Conservation (phyloP, 2,329 filamentous ascomycete genomes). For the Ceratocystis alfenasii region DNA sequence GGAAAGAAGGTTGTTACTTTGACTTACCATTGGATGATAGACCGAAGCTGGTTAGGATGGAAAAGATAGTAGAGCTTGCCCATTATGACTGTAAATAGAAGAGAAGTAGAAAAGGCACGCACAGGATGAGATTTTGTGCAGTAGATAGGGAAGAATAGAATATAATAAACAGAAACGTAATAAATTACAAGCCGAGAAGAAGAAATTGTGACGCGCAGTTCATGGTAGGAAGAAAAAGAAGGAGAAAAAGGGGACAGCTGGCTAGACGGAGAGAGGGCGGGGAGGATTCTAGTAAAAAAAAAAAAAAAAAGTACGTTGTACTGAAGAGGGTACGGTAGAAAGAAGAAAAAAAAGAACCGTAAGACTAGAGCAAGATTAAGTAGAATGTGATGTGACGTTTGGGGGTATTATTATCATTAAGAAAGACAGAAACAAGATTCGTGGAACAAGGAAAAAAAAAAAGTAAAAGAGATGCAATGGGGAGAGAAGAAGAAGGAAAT, state of each 20-base stretch:
- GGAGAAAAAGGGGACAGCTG: slow-evolving; percentile 11
- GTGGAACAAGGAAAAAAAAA: slow-evolving; percentile 1
- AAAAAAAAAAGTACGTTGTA: background rate
- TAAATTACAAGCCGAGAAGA: background rate
- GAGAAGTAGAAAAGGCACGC: slow-evolving; percentile 3
- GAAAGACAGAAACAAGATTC: background rate
- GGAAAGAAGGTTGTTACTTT: background rate
- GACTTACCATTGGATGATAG: slow-evolving; percentile 76
- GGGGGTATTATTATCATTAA: background rate
- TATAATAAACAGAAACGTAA: background rate
- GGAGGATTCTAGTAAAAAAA: background rate
- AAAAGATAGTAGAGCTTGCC: slow-evolving; percentile 57
- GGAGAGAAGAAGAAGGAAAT: slow-evolving; percentile 1
- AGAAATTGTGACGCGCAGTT: background rate
- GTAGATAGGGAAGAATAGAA: background rate
- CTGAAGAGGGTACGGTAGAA: background rate
- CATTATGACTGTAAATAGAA: slow-evolving; percentile 35
- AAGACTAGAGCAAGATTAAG: background rate
- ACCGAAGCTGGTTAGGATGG: slow-evolving; percentile 66
- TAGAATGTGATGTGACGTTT: background rate
- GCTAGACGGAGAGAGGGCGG: background rate
- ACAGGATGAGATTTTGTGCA: slow-evolving; percentile 2
- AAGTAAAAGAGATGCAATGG: background rate
- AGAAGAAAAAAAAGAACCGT: background rate
- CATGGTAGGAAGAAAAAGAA: background rate